Percentiles rank a stretch among this genome's conserved stretches.
These are phyloP conservation scores for Pyrenophora teres DNA, from an alignment of 2,329 filamentous ascomycete species.

Conservation along the genomic window DNA sequence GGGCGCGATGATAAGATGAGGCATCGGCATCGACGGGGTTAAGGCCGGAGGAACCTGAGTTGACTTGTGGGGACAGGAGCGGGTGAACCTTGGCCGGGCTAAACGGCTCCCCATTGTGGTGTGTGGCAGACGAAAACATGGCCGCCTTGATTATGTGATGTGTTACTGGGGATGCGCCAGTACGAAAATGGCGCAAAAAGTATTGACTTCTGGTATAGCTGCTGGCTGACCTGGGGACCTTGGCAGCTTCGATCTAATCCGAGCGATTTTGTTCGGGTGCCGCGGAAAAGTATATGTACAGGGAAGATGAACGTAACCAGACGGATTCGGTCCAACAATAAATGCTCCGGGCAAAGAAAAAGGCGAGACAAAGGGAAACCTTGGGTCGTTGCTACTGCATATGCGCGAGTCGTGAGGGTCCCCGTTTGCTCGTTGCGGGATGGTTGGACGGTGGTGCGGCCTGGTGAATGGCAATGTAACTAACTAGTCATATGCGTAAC, in stretches of 20 bases:
- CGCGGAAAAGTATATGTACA: conserved; percentile 25
- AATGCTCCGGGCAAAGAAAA: conserved; percentile 33
- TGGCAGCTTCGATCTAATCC: conserved; percentile 9
- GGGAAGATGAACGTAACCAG: conserved; percentile 38
- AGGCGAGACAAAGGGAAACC: conserved; percentile 19
- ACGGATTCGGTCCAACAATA: conserved; percentile 31
- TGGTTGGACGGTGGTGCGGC: conserved; percentile 8
- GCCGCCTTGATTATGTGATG: conserved; percentile 5
- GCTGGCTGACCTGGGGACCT: conserved; percentile 12
- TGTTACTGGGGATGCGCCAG: background rate
- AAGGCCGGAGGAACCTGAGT: conserved; percentile 39
- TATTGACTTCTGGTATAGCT: conserved; percentile 1
- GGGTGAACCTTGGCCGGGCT: conserved; percentile 42
- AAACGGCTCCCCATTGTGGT: conserved; percentile 39
- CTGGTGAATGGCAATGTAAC: too few relatives aligned
- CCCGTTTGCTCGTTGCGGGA: conserved; percentile 18
- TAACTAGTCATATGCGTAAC: background rate
- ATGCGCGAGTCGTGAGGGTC: conserved; percentile 24
- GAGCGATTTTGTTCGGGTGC: conserved; percentile 1
- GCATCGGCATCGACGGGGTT: conserved; percentile 37
- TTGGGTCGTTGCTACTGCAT: conserved; percentile 39
- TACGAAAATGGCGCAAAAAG: background rate
- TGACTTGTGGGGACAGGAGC: conserved; percentile 40
- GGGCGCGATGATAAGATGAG: conserved; percentile 33
- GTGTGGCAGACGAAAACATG: conserved; percentile 28